Evolutionary conservation across 139 green algal species (phyloP).

Genomic region (Parachlorella kessleri): DNA sequence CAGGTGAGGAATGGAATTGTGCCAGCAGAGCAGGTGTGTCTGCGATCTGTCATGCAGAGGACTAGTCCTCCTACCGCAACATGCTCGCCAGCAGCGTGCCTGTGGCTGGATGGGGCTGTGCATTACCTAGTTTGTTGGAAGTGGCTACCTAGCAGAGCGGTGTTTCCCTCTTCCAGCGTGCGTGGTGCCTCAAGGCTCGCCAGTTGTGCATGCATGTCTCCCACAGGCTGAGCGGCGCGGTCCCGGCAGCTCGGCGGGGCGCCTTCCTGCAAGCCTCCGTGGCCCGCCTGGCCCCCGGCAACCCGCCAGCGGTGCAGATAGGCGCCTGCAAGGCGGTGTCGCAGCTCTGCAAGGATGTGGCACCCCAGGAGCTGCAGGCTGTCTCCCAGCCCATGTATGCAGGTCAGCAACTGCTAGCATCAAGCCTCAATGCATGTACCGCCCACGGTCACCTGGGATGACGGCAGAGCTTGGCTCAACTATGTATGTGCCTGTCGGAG

Average conservation of each 20-base stretch:
- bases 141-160: background rate
- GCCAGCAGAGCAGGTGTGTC: too few relatives aligned
- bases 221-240: conserved; percentile 33
- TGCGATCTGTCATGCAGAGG: too few relatives aligned
- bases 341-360: conserved; percentile 36
- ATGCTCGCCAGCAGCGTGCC: too few relatives aligned
- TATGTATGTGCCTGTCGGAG: too few relatives aligned
- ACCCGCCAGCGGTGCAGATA: conserved; percentile 43
- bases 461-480: too few relatives aligned
- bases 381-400: conserved; percentile 18
- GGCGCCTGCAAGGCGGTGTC: conserved; percentile 55
- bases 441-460: too few relatives aligned
- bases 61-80: too few relatives aligned
- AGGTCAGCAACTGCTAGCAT: too few relatives aligned
- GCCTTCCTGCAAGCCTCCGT: conserved; percentile 45
- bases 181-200: too few relatives aligned
- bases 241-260: conserved; percentile 29
- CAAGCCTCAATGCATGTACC: too few relatives aligned
- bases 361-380: conserved; percentile 2
- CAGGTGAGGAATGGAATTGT: conserved; percentile 11
- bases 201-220: too few relatives aligned
- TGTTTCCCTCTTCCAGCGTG: background rate
- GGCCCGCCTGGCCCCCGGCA: conserved; percentile 23
- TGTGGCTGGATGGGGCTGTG: too few relatives aligned
- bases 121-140: background rate